Base-by-base conservation (phyloP, 352 stramenopile genomes). In the Phytophthora sp. region DNA sequence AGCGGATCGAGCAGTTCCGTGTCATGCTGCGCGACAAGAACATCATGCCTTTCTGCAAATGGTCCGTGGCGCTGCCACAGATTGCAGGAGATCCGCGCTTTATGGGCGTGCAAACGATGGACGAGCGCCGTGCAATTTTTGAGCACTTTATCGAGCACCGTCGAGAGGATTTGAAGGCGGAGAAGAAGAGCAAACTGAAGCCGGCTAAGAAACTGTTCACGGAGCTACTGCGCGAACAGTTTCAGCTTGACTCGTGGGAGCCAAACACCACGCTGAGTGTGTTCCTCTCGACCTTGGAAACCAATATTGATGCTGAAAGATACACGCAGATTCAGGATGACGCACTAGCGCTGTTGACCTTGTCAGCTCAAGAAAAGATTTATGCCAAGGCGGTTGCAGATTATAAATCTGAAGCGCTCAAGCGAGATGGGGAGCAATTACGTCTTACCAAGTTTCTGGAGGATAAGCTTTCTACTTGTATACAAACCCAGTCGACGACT, bases 1-100 rank as follows among this genome's bases (percentile, higher is more conserved):
- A 88, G 55, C 66, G 72, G n/a, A 81, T 74, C 8, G 77, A 89
- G 26, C 73, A 80, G 29, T 95, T 93, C 44, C 66, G 74, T 7
- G 63, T 77, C 24, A 89, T 95, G 86, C 63, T 95, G 50, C 77
- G 84, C 27, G 83, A 93, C 51, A 93, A 93, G 66, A 89, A 86
- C 52, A 90, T 95, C 56, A 92, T 95, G 83, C 86, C 86, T 41
- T 87, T 91, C 30, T 84, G 69, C 52, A 92, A 92, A 52, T 95
- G 86, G 86, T 91, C 84, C 41, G 86, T 90, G 11, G 86, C 84
- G 27, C 70, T 95, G 30, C 84, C 86, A 6, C 79, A 84, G 33
- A 92, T 95, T 59, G 74, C 81, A 18, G 67, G 68, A n/a, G 86
- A 95, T 46, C 76, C 80, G 2, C 81, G 86, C 0, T 95, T 95